These are phyloP conservation scores for Termitomyces heimii DNA, from an alignment of 768 basidiomycete genomes.

Conservation along the genomic window DNA sequence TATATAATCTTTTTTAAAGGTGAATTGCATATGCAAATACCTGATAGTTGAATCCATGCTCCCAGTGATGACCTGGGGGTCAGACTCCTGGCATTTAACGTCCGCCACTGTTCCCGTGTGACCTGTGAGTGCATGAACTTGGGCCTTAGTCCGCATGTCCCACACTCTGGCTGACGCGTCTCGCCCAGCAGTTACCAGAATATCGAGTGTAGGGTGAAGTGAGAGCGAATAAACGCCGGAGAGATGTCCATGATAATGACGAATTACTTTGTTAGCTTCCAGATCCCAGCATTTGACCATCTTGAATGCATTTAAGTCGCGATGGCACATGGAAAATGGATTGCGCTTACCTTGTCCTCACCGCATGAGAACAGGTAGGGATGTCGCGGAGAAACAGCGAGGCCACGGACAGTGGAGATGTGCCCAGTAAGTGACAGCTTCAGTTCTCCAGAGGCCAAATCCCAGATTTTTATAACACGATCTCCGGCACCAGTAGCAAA, in stretches of 20 bases:
- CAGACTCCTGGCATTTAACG: conserved; percentile 94
- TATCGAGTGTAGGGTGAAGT: conserved; percentile 92
- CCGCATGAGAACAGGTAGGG: conserved; percentile 97
- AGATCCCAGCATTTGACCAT: conserved; percentile 99
- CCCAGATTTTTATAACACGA: conserved; percentile 98
- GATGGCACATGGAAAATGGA: neutral
- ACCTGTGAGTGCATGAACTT: conserved; percentile 88
- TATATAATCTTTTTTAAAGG: neutral
- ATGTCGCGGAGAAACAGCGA: conserved; percentile 89
- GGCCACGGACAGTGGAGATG: conserved; percentile 91
- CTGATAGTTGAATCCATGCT: conserved; percentile 97
- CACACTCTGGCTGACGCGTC: conserved; percentile 97
- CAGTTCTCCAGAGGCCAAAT: conserved; percentile 93
- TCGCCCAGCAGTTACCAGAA: conserved; percentile 92
- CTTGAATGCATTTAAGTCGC: conserved; percentile 31
- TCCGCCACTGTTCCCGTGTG: conserved; percentile 95
- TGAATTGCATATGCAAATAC: conserved; percentile 31
- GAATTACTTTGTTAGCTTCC: conserved; percentile 97
- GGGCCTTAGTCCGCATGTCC: conserved; percentile 99
- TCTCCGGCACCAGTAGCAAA: conserved; percentile 98
- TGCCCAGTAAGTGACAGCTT: conserved; percentile 97
- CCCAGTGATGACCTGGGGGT: conserved; percentile 97
- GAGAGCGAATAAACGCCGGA: conserved; percentile 95
- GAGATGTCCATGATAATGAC: conserved; percentile 97
- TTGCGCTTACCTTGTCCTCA: conserved; percentile 82